A percentile compares a stretch with the other conserved stretches of the same genome.
Evolutionary conservation across 768 basidiomycete genomes (phyloP).

Genomic region (Lepiota subincarnata): DNA sequence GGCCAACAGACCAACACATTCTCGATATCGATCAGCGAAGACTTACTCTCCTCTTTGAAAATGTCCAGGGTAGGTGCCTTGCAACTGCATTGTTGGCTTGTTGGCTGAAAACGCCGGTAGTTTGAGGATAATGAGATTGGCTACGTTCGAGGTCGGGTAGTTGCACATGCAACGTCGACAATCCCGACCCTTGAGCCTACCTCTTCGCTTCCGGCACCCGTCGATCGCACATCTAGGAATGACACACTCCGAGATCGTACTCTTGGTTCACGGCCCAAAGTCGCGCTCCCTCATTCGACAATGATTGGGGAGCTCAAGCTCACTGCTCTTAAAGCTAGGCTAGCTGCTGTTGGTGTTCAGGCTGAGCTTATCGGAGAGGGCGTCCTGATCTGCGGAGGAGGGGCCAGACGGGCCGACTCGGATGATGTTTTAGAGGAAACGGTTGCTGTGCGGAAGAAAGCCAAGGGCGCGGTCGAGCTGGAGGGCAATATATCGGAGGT

Average conservation of each 20-base stretch:
- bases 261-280: conserved; percentile 63
- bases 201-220: conserved; percentile 25
- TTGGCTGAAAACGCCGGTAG: conserved; percentile 33
- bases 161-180: conserved; percentile 79
- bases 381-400: conserved; percentile 81
- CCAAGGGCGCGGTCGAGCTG: conserved; percentile 78
- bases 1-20: conserved; percentile 96
- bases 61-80: conserved; percentile 74
- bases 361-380: conserved; percentile 98
- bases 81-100: not conserved
- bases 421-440: conserved; percentile 53
- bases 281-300: conserved; percentile 77
- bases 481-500: conserved; percentile 87
- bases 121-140: conserved; percentile 98
- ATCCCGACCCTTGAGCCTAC: conserved; percentile 84
- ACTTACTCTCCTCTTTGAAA: conserved; percentile 69
- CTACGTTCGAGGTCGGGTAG: conserved; percentile 85
- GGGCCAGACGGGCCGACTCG: conserved; percentile 38
- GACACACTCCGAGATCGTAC: conserved; percentile 33
- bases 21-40: conserved; percentile 91
- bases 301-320: conserved; percentile 98
- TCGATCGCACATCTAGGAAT: conserved; percentile 19
- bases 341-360: conserved; percentile 71
- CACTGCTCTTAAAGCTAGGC: conserved; percentile 78
- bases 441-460: conserved; percentile 88